A percentile compares a stretch with the other conserved stretches of the same genome.
phyloP scores from a whole-genome alignment of 306 rosid species.

The Mucuna pruriens region DNA sequence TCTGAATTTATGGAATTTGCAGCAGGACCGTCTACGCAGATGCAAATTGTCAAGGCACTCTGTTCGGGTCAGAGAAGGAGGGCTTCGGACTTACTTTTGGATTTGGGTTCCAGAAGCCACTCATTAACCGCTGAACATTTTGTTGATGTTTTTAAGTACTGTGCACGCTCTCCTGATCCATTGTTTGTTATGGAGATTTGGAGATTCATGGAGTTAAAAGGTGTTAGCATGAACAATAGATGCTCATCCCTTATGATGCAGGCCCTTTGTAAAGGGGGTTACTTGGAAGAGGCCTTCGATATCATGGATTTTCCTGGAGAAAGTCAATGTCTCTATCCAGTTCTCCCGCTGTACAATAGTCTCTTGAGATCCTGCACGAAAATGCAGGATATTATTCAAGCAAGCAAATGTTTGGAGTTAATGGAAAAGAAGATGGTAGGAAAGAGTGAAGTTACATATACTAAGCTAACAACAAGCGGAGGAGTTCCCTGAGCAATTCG shows the following conservation, averaged over 20 bases:
- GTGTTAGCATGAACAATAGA: slow-evolving; percentile 48
- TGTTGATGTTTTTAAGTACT: slow-evolving; percentile 59
- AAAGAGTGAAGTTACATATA: slow-evolving; percentile 76
- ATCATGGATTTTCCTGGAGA: slow-evolving; percentile 64
- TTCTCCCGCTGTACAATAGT: slow-evolving; percentile 57
- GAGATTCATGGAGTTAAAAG: slow-evolving; percentile 70
- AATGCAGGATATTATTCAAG: slow-evolving; percentile 52
- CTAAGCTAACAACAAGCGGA: slow-evolving; percentile 87
- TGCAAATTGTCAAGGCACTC: slow-evolving; percentile 68
- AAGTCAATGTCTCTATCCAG: slow-evolving; percentile 51
- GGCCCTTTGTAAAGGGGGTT: slow-evolving; percentile 78
- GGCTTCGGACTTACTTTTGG: slow-evolving; percentile 70
- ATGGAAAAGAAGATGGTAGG: slow-evolving; percentile 78
- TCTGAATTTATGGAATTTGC: slow-evolving; percentile 37
- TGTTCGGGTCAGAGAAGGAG: slow-evolving; percentile 57
- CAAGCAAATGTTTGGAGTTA: slow-evolving; percentile 73
- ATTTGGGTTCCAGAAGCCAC: slow-evolving; percentile 53
- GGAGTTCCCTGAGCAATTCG: slow-evolving; percentile 96
- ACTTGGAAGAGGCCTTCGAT: slow-evolving; percentile 73
- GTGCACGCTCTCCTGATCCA: slow-evolving; percentile 80
- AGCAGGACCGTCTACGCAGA: slow-evolving; percentile 52
- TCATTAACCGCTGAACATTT: slow-evolving; percentile 65
- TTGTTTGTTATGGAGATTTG: slow-evolving; percentile 87
- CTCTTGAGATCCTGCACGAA: slow-evolving; percentile 62
- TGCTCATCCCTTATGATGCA: slow-evolving; percentile 63